Base-by-base conservation (phyloP, 768 basidiomycete genomes). In the Suillus luteus region DNA sequence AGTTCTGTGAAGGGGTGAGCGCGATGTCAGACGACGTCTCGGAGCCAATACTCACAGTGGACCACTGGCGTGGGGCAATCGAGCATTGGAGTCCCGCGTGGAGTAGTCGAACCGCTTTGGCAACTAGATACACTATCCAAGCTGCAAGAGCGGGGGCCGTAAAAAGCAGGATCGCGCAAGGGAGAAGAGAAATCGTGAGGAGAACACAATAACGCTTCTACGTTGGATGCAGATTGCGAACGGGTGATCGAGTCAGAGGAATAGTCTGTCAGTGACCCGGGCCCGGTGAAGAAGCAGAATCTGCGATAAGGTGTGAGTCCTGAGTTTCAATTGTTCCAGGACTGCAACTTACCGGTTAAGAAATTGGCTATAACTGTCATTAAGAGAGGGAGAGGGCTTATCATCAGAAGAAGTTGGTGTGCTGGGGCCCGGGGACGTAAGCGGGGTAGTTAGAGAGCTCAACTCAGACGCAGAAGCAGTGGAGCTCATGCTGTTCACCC, bases 281-380 rank as follows among this genome's bases (percentile, higher is more conserved):
- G 68, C 1, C 91, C 91, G 2, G 91, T 92, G 75, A 85, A 93
- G 76, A 92, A 93, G 78, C 91, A 93, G 74, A 89, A 92, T 68
- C 91, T 93, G 61, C 14, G 48, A 66, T 24, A 6, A 48, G 19
- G 60, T 7, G 9, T 76, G 49, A 71, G 24, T 35, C 2, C 46
- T 15, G 3, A n/a, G 48, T 11, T 33, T n/a, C 3, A 1, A 44
- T 37, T 31, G 35, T 49, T 60, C 54, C 41, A 19, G 1, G 57
- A 49, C 55, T 38, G 15, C 37, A 17, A 81, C 86, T 54, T 68
- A 90, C 90, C 80, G 86, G 74, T 85, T 84, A 63, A 92, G 72
- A 64, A 92, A 86, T 64, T 84, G 81, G 64, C 79, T 80, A 70
- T 91, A 91, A 65, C 80, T 80, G 27, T 80, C 70, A 43, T 57